Percentiles rank a stretch among this genome's conserved stretches.
Conservation (phyloP, 805 yeast species). For the Pichia insulana region DNA sequence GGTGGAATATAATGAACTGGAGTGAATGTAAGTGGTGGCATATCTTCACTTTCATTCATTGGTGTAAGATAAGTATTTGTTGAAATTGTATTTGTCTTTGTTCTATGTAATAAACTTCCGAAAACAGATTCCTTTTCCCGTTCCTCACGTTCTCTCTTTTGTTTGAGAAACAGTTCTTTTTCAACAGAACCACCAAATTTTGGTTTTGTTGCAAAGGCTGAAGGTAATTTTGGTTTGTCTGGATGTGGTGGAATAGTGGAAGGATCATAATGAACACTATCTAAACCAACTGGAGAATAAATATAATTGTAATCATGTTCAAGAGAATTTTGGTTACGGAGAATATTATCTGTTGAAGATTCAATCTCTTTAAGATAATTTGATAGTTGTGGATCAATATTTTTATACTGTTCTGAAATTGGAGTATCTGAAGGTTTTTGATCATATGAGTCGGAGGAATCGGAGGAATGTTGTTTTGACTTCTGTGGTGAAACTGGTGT, state of each 20-base stretch:
- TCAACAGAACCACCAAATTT: slow-evolving; percentile 22
- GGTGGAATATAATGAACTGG: slow-evolving; percentile 22
- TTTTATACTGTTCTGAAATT: slow-evolving; percentile 18
- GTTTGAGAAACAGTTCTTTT: slow-evolving; percentile 16
- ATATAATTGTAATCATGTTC: slow-evolving; percentile 11
- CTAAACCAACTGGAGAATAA: slow-evolving; percentile 19
- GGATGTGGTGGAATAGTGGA: slow-evolving; percentile 48
- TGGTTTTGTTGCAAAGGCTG: slow-evolving; percentile 34
- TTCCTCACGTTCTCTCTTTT: slow-evolving; percentile 14
- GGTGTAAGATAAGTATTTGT: slow-evolving; percentile 12
- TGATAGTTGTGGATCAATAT: slow-evolving; percentile 38
- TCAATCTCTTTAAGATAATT: slow-evolving; percentile 34
- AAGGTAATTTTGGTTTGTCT: slow-evolving; percentile 35
- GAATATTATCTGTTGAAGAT: slow-evolving; percentile 1
- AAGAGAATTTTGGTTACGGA: background rate
- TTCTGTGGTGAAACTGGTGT: no score
- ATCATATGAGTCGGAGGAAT: background rate
- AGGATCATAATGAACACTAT: slow-evolving; percentile 27
- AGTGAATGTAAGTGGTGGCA: slow-evolving; percentile 15
- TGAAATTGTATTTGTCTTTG: slow-evolving; percentile 18
- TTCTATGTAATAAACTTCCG: slow-evolving; percentile 25
- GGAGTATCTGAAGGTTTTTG: background rate
- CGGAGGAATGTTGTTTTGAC: background rate
- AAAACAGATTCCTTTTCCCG: slow-evolving; percentile 18
- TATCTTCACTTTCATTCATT: slow-evolving; percentile 17